These are phyloP conservation scores for Osmanthus fragrans DNA, from an alignment of 257 asterid species.

Conservation along the genomic window DNA sequence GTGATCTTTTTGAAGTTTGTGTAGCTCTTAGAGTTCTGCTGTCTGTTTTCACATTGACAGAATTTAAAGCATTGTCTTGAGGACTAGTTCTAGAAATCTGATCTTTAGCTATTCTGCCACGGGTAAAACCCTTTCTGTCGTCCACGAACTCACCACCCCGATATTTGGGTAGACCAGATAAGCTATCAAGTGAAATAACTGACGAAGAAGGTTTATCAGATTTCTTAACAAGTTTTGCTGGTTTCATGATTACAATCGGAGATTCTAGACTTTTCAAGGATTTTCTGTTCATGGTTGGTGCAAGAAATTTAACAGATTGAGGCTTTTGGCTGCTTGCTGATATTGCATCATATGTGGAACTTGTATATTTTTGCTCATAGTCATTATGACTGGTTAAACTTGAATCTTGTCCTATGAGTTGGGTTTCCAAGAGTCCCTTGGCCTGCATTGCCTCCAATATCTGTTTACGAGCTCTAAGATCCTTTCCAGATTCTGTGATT, in stretches of 20 bases:
- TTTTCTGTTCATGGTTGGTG: conserved; percentile 41
- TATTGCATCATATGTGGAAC: conserved; percentile 35
- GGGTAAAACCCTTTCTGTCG: conserved; percentile 36
- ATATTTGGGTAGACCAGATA: conserved; percentile 39
- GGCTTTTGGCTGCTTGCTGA: conserved; percentile 39
- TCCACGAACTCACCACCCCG: conserved; percentile 37
- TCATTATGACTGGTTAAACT: conserved; percentile 35
- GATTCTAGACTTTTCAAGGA: conserved; percentile 51
- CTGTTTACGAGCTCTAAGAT: conserved; percentile 95
- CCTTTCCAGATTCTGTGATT: conserved; percentile 83
- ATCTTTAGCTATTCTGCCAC: conserved; percentile 38
- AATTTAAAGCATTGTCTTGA: conserved; percentile 37
- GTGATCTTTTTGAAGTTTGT: conserved; percentile 48
- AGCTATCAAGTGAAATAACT: conserved; percentile 46
- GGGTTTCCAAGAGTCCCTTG: conserved; percentile 60
- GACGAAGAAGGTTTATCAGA: conserved; percentile 63
- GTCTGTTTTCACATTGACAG: conserved; percentile 37
- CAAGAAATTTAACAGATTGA: conserved; percentile 36
- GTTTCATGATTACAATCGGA: conserved; percentile 90
- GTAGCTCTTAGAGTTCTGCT: conserved; percentile 38
- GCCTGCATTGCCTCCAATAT: conserved; percentile 91
- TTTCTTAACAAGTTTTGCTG: conserved; percentile 71
- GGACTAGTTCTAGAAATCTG: conserved; percentile 30
- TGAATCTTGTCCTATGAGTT: conserved; percentile 46
- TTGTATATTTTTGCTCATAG: conserved; percentile 35